Conservation (phyloP, 2,329 filamentous ascomycete genomes). For the Cladosporium sp. region DNA sequence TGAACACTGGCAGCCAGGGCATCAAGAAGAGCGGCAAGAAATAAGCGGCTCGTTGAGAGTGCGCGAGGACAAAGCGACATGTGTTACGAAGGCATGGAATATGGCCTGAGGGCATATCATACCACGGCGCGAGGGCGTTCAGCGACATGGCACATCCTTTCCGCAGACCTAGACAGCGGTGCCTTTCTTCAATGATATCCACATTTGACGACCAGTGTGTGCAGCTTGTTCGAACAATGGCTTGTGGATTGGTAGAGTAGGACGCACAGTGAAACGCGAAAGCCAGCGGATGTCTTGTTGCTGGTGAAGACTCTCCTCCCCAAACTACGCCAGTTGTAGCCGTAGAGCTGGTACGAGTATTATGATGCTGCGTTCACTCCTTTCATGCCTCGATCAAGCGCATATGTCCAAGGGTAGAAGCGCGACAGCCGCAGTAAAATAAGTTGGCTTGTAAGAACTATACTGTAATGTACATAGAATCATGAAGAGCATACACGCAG, state of each 20-base stretch:
- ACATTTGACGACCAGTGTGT: not conserved
- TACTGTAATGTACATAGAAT: too few relatives aligned
- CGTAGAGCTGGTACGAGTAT: too few relatives aligned
- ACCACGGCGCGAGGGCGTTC: constrained; percentile 9
- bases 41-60: constrained; percentile 46
- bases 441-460: not conserved
- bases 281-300: not conserved
- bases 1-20: constrained; percentile 80
- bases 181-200: constrained; percentile 14
- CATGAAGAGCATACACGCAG: too few relatives aligned
- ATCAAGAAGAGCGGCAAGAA: constrained; percentile 99
- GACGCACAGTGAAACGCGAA: not conserved
- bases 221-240: not conserved
- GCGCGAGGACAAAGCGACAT: not conserved
- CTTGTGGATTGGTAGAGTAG: not conserved
- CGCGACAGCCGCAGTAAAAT: not conserved
- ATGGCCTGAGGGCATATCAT: not conserved
- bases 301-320: not conserved
- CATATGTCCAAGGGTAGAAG: not conserved
- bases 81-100: constrained; percentile 2
- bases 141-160: constrained; percentile 12
- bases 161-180: not conserved
- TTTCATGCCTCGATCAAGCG: not conserved
- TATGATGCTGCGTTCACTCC: too few relatives aligned
- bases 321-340: too few relatives aligned